Conservation (phyloP, 139 green algal genomes). For the Chlamydomonas sphaeroides region DNA sequence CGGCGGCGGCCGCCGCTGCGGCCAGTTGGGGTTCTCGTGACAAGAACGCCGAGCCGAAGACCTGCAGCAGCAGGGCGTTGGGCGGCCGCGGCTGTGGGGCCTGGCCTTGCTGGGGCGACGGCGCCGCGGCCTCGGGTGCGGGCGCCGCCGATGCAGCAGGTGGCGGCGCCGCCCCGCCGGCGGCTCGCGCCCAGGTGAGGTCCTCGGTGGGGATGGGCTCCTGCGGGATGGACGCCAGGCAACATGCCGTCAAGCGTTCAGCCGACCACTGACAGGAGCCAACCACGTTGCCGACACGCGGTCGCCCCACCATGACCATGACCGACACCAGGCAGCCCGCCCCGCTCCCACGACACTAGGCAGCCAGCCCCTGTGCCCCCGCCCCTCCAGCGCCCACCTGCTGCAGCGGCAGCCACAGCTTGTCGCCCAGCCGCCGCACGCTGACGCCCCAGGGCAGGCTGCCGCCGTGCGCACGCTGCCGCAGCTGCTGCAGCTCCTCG, state of each 20-base stretch:
- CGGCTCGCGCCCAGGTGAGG: background rate
- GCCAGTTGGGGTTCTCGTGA: too few relatives aligned
- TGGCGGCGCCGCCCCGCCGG: too few relatives aligned
- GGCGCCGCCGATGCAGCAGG: background rate
- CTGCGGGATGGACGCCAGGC: background rate
- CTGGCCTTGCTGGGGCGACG: background rate
- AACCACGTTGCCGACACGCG: background rate
- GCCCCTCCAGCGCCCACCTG: background rate
- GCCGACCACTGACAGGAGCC: background rate
- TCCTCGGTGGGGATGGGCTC: conserved; percentile 18
- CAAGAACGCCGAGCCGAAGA: too few relatives aligned
- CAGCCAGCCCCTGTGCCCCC: background rate
- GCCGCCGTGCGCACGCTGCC: background rate
- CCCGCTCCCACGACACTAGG: background rate
- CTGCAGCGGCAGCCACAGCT: conserved; percentile 29
- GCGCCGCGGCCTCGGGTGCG: background rate
- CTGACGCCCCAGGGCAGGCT: background rate
- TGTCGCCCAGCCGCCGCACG: conserved; percentile 25
- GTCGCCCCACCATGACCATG: background rate
- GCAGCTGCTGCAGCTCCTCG: conserved; percentile 8
- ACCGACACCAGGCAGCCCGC: background rate
- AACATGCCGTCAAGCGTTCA: background rate
- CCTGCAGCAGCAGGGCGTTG: too few relatives aligned
- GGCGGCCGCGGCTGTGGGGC: too few relatives aligned
- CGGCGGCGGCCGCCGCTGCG: too few relatives aligned